Evolutionary conservation across 2,329 filamentous ascomycete species (phyloP).

Genomic region (Ilyonectria robusta): DNA sequence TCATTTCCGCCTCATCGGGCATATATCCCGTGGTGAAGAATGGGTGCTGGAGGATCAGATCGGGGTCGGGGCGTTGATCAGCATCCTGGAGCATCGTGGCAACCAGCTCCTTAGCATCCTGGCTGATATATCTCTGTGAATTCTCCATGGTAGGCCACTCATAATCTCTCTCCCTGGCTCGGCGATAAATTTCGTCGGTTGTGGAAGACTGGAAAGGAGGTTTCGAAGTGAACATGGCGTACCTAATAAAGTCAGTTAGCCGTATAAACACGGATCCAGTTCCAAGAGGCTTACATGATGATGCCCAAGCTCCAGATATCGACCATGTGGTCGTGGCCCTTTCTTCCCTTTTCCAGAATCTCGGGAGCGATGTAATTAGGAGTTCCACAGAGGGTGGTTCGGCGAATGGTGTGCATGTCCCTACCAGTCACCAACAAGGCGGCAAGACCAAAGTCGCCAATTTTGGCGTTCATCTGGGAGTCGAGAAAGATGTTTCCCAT

Average conservation of each 20-base stretch:
- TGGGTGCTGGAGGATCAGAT: constrained; percentile 82
- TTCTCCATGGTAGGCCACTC: constrained; percentile 81
- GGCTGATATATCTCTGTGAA: constrained; percentile 78
- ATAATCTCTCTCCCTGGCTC: constrained; percentile 79
- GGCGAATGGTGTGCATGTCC: constrained; percentile 85
- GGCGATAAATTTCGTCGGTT: constrained; percentile 87
- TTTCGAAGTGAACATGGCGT: constrained; percentile 96
- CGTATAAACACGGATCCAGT: neutral
- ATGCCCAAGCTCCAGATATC: constrained; percentile 99
- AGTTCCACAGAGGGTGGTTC: constrained; percentile 95
- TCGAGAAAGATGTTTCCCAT: constrained; percentile 99
- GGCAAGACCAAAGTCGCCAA: constrained; percentile 96
- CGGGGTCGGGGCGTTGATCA: constrained; percentile 80
- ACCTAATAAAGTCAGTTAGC: constrained; percentile 64
- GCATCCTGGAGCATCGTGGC: constrained; percentile 82
- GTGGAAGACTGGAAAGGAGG: constrained; percentile 96
- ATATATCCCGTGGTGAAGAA: constrained; percentile 86
- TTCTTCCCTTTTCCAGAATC: constrained; percentile 92
- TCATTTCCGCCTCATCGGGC: constrained; percentile 73
- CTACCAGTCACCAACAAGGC: constrained; percentile 92
- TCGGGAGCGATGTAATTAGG: constrained; percentile 99
- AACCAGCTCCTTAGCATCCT: constrained; percentile 84
- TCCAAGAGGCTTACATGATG: constrained; percentile 79
- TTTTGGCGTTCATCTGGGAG: constrained; percentile 95
- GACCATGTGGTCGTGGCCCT: constrained; percentile 97